Evolutionary conservation across 805 yeast genomes (phyloP).

Genomic region (Saccharomycopsis synnaedendra): DNA sequence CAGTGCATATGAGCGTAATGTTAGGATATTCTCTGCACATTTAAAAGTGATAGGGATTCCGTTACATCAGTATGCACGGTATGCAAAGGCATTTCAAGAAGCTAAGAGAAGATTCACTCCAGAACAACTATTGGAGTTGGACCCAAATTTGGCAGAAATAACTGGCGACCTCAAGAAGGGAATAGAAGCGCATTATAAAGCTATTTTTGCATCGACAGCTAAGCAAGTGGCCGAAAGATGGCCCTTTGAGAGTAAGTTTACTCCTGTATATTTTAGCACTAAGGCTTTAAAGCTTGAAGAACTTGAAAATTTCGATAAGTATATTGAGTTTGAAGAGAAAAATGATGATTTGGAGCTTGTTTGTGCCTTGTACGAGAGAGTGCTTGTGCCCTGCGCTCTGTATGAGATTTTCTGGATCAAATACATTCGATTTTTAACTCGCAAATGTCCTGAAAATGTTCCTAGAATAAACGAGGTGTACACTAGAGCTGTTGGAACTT

Average conservation of each 20-base stretch:
- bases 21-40: conserved; percentile 30
- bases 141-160: conserved; percentile 20
- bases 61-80: conserved; percentile 76
- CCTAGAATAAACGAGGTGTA: conserved; percentile 33
- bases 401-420: conserved; percentile 57
- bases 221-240: conserved; percentile 47
- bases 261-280: conserved; percentile 47
- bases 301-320: conserved; percentile 45
- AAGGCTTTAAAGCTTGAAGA: conserved; percentile 32
- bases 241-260: conserved; percentile 58
- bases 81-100: conserved; percentile 33
- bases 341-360: conserved; percentile 24
- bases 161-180: conserved; percentile 19
- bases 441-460: conserved; percentile 19
- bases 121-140: conserved; percentile 15
- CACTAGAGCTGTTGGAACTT: conserved; percentile 36
- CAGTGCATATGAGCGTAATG: conserved; percentile 22
- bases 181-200: conserved; percentile 33
- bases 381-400: conserved; percentile 56
- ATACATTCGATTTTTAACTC: conserved; percentile 44
- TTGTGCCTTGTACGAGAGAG: conserved; percentile 53
- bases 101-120: conserved; percentile 13
- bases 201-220: conserved; percentile 36
- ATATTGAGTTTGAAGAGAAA: conserved; percentile 35
- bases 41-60: conserved; percentile 46